These are phyloP conservation scores for Boletus vermiculosoides DNA, from an alignment of 768 basidiomycete species.

Conservation along the genomic window DNA sequence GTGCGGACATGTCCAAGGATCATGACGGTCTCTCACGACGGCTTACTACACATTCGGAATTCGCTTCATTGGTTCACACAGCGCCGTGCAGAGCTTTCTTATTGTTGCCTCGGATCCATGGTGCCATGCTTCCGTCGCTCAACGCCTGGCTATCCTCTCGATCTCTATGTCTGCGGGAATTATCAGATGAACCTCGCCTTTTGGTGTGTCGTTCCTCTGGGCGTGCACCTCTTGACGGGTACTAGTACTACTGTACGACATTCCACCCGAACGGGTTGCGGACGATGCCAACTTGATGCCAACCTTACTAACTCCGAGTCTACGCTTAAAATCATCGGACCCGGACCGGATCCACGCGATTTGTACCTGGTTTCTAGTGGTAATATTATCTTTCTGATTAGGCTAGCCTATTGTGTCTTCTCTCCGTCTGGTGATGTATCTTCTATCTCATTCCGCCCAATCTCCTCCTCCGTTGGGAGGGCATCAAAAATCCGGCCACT, in stretches of 20 bases:
- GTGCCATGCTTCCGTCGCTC: neutral
- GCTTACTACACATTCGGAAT: neutral
- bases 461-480: constrained; percentile 38
- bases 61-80: neutral
- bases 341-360: too few species aligned
- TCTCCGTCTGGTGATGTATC: neutral
- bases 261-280: too few species aligned
- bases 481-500: constrained; percentile 43
- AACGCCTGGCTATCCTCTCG: too few species aligned
- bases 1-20: neutral
- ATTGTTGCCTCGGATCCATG: neutral
- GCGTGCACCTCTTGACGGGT: neutral
- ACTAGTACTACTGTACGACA: too few species aligned
- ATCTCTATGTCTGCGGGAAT: too few species aligned
- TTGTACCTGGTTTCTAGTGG: neutral
- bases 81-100: neutral
- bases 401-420: neutral
- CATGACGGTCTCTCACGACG: neutral
- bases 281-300: too few species aligned
- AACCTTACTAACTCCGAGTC: too few species aligned
- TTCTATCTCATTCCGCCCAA: constrained; percentile 13
- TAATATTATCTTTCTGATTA: neutral
- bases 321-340: too few species aligned
- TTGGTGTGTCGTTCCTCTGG: neutral
- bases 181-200: neutral